Percentiles rank a stretch among this genome's conserved stretches.
Evolutionary conservation across 169 alveolate genomes (phyloP).

Genomic region (Amoebophrya sp.): DNA sequence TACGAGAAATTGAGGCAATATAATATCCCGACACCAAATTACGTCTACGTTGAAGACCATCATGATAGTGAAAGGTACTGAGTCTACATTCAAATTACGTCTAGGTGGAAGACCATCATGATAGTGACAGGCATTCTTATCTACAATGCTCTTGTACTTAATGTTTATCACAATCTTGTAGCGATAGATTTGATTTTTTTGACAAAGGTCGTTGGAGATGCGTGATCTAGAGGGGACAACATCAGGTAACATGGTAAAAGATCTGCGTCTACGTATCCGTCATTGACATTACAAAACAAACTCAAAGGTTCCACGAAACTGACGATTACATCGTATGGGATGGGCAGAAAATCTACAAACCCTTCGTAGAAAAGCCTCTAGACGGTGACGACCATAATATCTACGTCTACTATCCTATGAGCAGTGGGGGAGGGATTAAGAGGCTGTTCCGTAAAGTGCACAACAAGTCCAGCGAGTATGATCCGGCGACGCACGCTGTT

Average conservation of each 20-base stretch:
- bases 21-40: constrained; percentile 73
- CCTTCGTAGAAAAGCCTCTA: constrained; percentile 92
- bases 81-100: too few relatives aligned
- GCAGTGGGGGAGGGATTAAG: constrained; percentile 88
- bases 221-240: too few relatives aligned
- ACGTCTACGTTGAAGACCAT: constrained; percentile 69
- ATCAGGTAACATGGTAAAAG: too few relatives aligned
- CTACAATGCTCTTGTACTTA: too few relatives aligned
- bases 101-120: too few relatives aligned
- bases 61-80: constrained; percentile 65
- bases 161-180: too few relatives aligned
- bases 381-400: constrained; percentile 95
- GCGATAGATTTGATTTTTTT: too few relatives aligned
- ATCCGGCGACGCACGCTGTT: constrained; percentile 68
- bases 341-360: constrained; percentile 64
- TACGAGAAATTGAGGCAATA: constrained; percentile 59
- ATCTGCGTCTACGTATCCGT: too few relatives aligned
- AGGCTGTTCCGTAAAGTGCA: constrained; percentile 73
- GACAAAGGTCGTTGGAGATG: too few relatives aligned
- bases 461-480: constrained; percentile 70
- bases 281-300: too few relatives aligned
- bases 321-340: constrained; percentile 42
- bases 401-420: constrained; percentile 86
- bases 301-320: constrained; percentile 50
- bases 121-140: too few relatives aligned